A percentile compares a stretch with the other conserved stretches of the same genome.
Conservation (phyloP, 2,329 filamentous ascomycete genomes). For the Orbilia oligospora region DNA sequence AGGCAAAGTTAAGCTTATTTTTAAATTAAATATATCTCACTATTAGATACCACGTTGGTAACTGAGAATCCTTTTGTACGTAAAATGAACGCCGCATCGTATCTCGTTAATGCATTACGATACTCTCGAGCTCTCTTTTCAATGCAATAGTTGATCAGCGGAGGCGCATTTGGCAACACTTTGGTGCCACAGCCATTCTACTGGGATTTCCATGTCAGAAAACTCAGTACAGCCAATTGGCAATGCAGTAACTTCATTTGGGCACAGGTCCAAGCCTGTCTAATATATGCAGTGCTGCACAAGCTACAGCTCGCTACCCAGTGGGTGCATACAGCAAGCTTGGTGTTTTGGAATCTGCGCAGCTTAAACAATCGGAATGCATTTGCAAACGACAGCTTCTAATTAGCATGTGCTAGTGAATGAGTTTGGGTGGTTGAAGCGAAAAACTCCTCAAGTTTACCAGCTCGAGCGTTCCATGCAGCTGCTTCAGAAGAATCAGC, state of each 20-base stretch:
- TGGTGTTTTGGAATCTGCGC: constrained; percentile 55
- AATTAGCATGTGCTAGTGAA: constrained; percentile 39
- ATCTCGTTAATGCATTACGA: constrained; percentile 13
- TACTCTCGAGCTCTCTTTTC: constrained; percentile 26
- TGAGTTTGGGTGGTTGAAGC: constrained; percentile 47
- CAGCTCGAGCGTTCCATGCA: constrained; percentile 39
- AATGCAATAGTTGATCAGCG: constrained; percentile 23
- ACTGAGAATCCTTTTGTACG: constrained; percentile 6
- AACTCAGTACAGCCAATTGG: constrained; percentile 48
- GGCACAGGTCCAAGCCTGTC: constrained; percentile 38
- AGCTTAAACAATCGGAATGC: constrained; percentile 41
- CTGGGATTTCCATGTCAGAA: constrained; percentile 57
- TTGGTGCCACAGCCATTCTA: constrained; percentile 48
- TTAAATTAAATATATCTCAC: not conserved
- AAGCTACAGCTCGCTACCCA: constrained; percentile 55
- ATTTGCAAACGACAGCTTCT: constrained; percentile 40
- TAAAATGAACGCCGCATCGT: constrained; percentile 31
- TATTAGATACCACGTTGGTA: not conserved
- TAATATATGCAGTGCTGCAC: constrained; percentile 49
- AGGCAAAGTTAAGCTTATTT: constrained; percentile 22
- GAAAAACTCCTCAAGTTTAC: constrained; percentile 32
- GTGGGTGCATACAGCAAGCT: constrained; percentile 27
- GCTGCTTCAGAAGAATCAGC: constrained; percentile 53
- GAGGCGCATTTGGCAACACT: constrained; percentile 51
- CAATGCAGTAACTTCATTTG: constrained; percentile 51